Evolutionary conservation across 2,329 filamentous ascomycete species (phyloP), one percentile per base, ranked within the genome.

Genomic region (Aspergillus luchuensis): DNA sequence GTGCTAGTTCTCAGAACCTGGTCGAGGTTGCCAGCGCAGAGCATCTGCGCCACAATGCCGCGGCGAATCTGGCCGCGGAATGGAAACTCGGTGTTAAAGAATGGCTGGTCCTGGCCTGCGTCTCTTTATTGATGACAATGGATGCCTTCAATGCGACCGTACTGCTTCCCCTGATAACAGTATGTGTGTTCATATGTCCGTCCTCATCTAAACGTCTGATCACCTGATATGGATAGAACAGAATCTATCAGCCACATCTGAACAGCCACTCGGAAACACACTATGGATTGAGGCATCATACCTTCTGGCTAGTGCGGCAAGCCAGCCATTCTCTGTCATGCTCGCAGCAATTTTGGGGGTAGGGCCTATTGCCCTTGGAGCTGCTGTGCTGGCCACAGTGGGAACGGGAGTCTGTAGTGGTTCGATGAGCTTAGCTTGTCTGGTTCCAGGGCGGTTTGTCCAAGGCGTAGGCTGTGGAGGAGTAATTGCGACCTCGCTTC

Each of bases 201-300:
- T 56, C 19, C 43, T n/a, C 15, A 28, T 48, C 19, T 56, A 50
- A 38, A 13, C 38, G n/a, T 41, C 33, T 38, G n/a, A 50, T 21
- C 59, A 50, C 19, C 45, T 52, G 52, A 39, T 5, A 28, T 17
- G 21, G 5, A 25, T 50, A 74, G 65, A 54, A 73, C 63, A 74
- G 65, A 53, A 74, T 63, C 68, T 65, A 65, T 82, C 65, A 68
- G 78, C 43, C 49, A 69, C 15, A 63, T 76, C 63, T 67, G 80
- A 23, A 53, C 74, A 48, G 67, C 76, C 59, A 60, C 72, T 63
- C 63, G 78, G 36, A 8, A 73, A 77, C 50, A 73, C 78, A 0
- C 79, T 84, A 59, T 85, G 83, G 83, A 75, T 80, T 11, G 81
- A 79, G 2, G 80, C 81, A 0, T 76, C 78, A 3, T 85, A 83